phyloP scores from a whole-genome alignment of 2,329 filamentous ascomycete genomes.

The Ophiostoma tasmaniense region DNA sequence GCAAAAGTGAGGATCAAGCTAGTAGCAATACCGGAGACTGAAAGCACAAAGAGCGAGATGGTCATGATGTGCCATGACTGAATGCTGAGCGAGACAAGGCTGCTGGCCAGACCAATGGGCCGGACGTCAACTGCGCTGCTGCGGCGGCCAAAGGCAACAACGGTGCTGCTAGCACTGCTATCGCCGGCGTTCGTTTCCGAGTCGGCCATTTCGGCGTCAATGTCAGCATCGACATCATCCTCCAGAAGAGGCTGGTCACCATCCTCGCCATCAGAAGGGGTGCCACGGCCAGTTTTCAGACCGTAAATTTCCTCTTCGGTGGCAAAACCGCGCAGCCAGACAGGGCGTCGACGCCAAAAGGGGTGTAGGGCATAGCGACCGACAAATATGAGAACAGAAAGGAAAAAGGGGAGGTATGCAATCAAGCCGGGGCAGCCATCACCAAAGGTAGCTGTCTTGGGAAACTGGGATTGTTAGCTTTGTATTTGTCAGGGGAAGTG shows the following conservation, averaged over 20 bases:
- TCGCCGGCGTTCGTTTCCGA: constrained; percentile 9
- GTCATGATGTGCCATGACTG: constrained; percentile 26
- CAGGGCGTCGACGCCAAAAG: constrained; percentile 27
- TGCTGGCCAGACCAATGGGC: constrained; percentile 1
- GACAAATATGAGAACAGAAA: constrained; percentile 26
- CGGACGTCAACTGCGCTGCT: constrained; percentile 11
- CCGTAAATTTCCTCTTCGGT: constrained; percentile 23
- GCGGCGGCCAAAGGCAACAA: constrained; percentile 13
- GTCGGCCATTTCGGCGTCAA: constrained; percentile 8
- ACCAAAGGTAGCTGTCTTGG: constrained; percentile 25
- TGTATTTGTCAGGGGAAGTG: neutral
- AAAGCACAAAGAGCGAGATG: constrained; percentile 31
- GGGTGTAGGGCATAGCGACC: constrained; percentile 27
- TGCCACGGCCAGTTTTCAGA: constrained; percentile 3
- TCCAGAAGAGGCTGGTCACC: neutral
- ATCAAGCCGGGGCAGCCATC: constrained; percentile 28
- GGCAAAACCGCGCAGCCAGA: constrained; percentile 30
- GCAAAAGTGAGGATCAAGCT: constrained; percentile 20
- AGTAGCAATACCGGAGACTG: constrained; percentile 28
- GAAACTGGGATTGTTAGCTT: constrained; percentile 22
- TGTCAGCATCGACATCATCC: neutral
- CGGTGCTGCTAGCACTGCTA: constrained; percentile 14
- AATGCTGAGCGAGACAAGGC: constrained; percentile 9
- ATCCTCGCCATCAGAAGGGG: neutral
- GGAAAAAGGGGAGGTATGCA: constrained; percentile 27